phyloP scores from a whole-genome alignment of 495 filamentous ascomycete species.

The Cetradonia linearis region DNA sequence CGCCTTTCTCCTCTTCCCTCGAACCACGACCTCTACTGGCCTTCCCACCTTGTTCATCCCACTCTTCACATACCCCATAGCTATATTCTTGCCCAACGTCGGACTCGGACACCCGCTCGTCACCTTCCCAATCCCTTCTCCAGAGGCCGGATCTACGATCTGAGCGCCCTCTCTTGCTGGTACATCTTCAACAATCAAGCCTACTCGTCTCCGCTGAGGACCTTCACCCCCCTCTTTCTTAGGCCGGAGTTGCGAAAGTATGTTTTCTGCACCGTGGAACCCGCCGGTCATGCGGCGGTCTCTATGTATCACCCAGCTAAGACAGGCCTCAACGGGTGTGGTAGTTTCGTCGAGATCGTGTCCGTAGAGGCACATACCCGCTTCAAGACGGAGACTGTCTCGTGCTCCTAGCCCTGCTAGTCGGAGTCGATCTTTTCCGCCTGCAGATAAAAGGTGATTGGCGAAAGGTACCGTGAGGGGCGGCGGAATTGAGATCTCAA shows the following conservation, averaged over 20 bases:
- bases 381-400: constrained; percentile 86
- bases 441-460: constrained; percentile 54
- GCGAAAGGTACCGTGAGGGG: constrained; percentile 38
- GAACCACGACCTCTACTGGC: constrained; percentile 65
- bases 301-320: constrained; percentile 79
- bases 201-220: constrained; percentile 66
- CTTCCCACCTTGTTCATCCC: constrained; percentile 82
- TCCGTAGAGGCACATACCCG: constrained; percentile 97
- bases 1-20: constrained; percentile 72
- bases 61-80: constrained; percentile 86
- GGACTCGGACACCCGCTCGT: constrained; percentile 89
- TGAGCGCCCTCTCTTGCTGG: constrained; percentile 84
- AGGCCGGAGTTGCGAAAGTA: constrained; percentile 59
- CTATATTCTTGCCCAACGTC: constrained; percentile 75
- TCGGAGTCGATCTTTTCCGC: constrained; percentile 51
- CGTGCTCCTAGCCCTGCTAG: constrained; percentile 82
- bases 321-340: constrained; percentile 73
- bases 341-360: constrained; percentile 85
- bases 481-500: constrained; percentile 78
- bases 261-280: constrained; percentile 66
- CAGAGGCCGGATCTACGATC: constrained; percentile 44
- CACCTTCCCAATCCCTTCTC: constrained; percentile 45
- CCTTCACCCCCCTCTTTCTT: constrained; percentile 59
- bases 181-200: constrained; percentile 72
- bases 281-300: constrained; percentile 53